Percentiles rank a stretch among this genome's conserved stretches.
Conservation (phyloP, 2,329 filamentous ascomycete species). For the Fusarium goolgardi region DNA sequence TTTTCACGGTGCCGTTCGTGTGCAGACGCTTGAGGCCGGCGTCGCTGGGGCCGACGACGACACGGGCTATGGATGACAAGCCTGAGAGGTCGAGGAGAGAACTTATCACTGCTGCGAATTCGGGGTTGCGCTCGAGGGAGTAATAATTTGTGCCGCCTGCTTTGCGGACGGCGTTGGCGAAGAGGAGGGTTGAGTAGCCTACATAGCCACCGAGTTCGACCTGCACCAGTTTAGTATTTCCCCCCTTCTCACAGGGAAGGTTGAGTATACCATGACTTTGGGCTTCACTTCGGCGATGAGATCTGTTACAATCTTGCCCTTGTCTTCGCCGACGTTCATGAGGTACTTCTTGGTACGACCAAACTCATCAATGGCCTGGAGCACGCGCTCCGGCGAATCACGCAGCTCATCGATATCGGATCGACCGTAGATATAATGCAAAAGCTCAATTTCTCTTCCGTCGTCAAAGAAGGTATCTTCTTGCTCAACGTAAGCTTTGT, state of each 20-base stretch:
- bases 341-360: slow-evolving; percentile 71
- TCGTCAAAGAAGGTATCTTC: slow-evolving; percentile 69
- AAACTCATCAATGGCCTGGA: slow-evolving; percentile 77
- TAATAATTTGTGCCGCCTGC: slow-evolving; percentile 74
- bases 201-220: slow-evolving; percentile 85
- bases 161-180: slow-evolving; percentile 72
- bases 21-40: slow-evolving; percentile 72
- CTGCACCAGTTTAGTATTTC: slow-evolving; percentile 27
- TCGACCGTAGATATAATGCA: slow-evolving; percentile 74
- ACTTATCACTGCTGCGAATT: slow-evolving; percentile 76
- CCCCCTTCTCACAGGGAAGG: no score
- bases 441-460: slow-evolving; percentile 77
- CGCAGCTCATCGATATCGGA: slow-evolving; percentile 71
- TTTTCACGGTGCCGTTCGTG: slow-evolving; percentile 61
- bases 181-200: slow-evolving; percentile 83
- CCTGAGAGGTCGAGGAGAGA: slow-evolving; percentile 80
- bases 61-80: slow-evolving; percentile 74
- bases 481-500: slow-evolving; percentile 57
- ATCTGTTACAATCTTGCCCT: slow-evolving; percentile 76
- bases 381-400: slow-evolving; percentile 71
- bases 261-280: slow-evolving; percentile 65
- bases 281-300: slow-evolving; percentile 76
- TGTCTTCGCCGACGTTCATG: slow-evolving; percentile 83
- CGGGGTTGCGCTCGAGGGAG: slow-evolving; percentile 78
- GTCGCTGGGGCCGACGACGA: slow-evolving; percentile 76